phyloP scores from a whole-genome alignment of 2,329 filamentous ascomycete genomes.

The Setomelanomma holmii region DNA sequence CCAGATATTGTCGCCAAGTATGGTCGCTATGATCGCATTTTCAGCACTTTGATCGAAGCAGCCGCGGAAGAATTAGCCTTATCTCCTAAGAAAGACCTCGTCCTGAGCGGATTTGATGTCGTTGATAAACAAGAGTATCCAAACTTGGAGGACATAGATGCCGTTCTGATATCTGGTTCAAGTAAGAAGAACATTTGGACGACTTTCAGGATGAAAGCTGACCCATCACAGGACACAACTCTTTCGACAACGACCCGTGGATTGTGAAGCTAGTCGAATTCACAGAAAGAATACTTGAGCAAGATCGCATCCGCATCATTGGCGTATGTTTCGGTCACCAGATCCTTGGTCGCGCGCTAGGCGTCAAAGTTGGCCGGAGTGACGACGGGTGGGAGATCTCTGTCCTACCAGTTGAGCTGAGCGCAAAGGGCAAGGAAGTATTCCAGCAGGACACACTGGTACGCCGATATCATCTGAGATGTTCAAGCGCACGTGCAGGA shows the following conservation, averaged over 20 bases:
- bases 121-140: constrained; percentile 76
- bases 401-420: constrained; percentile 73
- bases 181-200: constrained; percentile 50
- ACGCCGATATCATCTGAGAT: too few species aligned
- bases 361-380: constrained; percentile 70
- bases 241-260: constrained; percentile 78
- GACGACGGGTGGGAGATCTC: constrained; percentile 81
- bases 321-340: constrained; percentile 90
- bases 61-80: constrained; percentile 58
- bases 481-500: not conserved
- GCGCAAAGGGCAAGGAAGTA: constrained; percentile 71
- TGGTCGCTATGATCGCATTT: constrained; percentile 72
- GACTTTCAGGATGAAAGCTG: constrained; percentile 11
- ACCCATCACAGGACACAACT: constrained; percentile 65
- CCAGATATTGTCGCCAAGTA: constrained; percentile 69
- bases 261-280: constrained; percentile 77
- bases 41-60: constrained; percentile 60
- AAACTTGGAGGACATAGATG: constrained; percentile 75
- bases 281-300: constrained; percentile 65
- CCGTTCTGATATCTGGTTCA: constrained; percentile 78
- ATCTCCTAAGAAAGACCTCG: constrained; percentile 53
- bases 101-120: constrained; percentile 73
- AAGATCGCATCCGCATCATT: constrained; percentile 71
- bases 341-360: constrained; percentile 77
- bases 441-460: constrained; percentile 72